Percentiles rank a stretch among this genome's conserved stretches.
These are phyloP conservation scores for Rhodotorula sp. DNA, from an alignment of 1,284 basidiomycete genomes.

Conservation along the genomic window DNA sequence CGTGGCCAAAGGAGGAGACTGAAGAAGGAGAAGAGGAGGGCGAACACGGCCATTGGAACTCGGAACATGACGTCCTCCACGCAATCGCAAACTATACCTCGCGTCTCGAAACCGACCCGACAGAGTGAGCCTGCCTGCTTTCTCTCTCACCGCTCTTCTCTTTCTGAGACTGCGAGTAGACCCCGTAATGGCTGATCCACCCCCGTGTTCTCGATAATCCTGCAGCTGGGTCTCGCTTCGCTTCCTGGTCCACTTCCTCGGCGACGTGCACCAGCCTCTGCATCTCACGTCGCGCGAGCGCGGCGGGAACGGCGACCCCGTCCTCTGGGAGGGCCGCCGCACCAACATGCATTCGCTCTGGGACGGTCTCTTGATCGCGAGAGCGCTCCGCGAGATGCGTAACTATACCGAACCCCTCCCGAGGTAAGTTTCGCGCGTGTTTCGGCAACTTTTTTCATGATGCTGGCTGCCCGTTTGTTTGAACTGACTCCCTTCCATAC, in stretches of 20 bases:
- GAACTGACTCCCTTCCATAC: background rate
- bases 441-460: background rate
- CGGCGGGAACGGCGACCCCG: conserved; percentile 50
- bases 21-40: conserved; percentile 8
- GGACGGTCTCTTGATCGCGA: conserved; percentile 49
- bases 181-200: background rate
- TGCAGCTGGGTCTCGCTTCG: conserved; percentile 38
- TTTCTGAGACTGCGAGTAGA: no score
- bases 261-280: conserved; percentile 51
- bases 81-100: conserved; percentile 39
- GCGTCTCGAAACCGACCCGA: conserved; percentile 21
- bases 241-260: conserved; percentile 50
- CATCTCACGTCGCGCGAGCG: conserved; percentile 50
- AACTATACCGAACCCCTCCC: conserved; percentile 49
- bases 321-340: conserved; percentile 48
- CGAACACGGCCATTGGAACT: conserved; percentile 39
- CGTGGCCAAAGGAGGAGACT: conserved; percentile 10
- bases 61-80: conserved; percentile 38
- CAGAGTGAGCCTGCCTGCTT: conserved; percentile 26
- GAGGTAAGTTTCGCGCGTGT: conserved; percentile 26
- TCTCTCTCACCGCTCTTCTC: background rate
- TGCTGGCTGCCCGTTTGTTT: background rate
- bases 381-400: conserved; percentile 46
- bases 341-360: conserved; percentile 49
- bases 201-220: no score